phyloP scores from a whole-genome alignment of 2,329 filamentous ascomycete genomes.

The Hypomyces rosellus region DNA sequence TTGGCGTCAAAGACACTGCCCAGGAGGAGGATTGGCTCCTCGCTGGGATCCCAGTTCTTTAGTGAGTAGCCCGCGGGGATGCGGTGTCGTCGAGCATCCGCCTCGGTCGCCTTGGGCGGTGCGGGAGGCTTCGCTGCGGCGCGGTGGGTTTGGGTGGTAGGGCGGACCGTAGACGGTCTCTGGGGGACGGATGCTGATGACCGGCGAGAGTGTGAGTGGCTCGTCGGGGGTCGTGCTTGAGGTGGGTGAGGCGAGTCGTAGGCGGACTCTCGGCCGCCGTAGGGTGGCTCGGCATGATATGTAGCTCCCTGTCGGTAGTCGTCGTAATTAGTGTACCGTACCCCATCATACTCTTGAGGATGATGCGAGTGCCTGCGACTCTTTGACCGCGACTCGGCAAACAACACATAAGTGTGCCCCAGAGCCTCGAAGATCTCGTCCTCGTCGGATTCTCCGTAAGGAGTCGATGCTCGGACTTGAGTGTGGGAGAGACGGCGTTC shows the following conservation, averaged over 20 bases:
- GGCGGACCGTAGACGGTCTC: conserved; percentile 47
- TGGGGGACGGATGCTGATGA: conserved; percentile 45
- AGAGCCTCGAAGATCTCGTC: conserved; percentile 53
- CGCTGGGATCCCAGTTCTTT: conserved; percentile 96
- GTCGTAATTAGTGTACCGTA: conserved; percentile 53
- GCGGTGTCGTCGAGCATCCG: conserved; percentile 56
- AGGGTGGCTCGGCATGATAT: conserved; percentile 31
- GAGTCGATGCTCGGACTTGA: conserved; percentile 50
- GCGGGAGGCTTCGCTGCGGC: conserved; percentile 26
- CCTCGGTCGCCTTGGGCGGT: conserved; percentile 48
- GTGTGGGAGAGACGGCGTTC: conserved; percentile 52
- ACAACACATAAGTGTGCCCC: conserved; percentile 48
- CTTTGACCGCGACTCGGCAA: conserved; percentile 39
- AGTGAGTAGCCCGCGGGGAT: conserved; percentile 89
- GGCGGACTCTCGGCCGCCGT: conserved; percentile 25
- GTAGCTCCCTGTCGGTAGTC: conserved; percentile 46
- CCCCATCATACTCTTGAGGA: conserved; percentile 42
- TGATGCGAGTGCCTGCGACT: conserved; percentile 26
- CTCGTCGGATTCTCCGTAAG: conserved; percentile 59
- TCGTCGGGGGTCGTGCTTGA: conserved; percentile 33
- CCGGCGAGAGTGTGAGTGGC: conserved; percentile 39
- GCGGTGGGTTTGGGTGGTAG: conserved; percentile 25
- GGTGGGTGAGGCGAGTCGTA: conserved; percentile 38
- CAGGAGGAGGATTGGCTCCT: conserved; percentile 88
- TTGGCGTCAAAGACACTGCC: conserved; percentile 97